These are phyloP conservation scores for Martiniozyma asiatica DNA, from an alignment of 1,139 yeast genomes.

Conservation along the genomic window DNA sequence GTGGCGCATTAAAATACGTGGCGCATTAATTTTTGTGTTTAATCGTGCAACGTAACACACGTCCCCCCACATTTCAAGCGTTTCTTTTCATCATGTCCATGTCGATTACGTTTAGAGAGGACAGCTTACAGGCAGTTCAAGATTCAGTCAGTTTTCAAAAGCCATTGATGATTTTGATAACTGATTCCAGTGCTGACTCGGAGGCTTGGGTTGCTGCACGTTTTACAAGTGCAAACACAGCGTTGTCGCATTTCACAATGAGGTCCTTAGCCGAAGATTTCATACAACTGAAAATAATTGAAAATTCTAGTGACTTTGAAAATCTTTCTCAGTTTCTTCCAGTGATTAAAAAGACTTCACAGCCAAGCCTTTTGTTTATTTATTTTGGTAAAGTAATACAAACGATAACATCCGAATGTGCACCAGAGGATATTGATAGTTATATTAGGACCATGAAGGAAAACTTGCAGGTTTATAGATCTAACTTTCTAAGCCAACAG, in stretches of 20 bases:
- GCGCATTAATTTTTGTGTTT: no score
- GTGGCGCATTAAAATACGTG: no score
- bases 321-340: conserved; percentile 41
- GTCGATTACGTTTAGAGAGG: no score
- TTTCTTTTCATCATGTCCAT: no score
- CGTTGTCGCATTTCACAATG: conserved; percentile 8
- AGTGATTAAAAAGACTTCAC: conserved; percentile 32
- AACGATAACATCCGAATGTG: conserved; percentile 24
- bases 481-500: background rate
- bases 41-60: no score
- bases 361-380: conserved; percentile 30
- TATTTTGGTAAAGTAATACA: conserved; percentile 34
- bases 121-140: no score
- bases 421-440: conserved; percentile 20
- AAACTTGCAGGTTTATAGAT: conserved; percentile 1
- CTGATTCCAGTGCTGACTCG: conserved; percentile 19
- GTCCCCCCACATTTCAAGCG: no score
- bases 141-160: conserved; percentile 24
- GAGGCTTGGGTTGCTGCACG: conserved; percentile 21
- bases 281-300: conserved; percentile 33
- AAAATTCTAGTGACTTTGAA: conserved; percentile 34
- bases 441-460: conserved; percentile 18
- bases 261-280: conserved; percentile 14
- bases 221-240: conserved; percentile 5
- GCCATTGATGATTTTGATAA: conserved; percentile 33